Percentiles rank a stretch among this genome's conserved stretches.
Conservation (phyloP, 2,329 filamentous ascomycete genomes). For the Didymella pinodella region DNA sequence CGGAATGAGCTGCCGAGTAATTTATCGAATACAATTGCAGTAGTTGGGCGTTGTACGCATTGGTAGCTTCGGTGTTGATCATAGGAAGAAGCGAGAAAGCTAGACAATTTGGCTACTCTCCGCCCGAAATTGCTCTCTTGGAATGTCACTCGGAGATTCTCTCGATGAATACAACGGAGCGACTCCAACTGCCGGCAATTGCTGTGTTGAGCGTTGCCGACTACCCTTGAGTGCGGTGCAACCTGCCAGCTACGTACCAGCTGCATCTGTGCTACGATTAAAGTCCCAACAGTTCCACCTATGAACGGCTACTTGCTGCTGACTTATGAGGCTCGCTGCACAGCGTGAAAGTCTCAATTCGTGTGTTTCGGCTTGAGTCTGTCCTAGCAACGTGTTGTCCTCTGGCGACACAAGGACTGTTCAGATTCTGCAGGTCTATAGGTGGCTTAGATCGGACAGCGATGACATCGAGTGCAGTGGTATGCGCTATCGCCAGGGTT, state of each 20-base stretch:
- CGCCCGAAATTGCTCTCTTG: slow-evolving; percentile 21
- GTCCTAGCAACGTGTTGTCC: slow-evolving; percentile 37
- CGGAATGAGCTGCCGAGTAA: slow-evolving; percentile 9
- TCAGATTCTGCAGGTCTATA: slow-evolving; percentile 36
- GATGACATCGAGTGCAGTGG: background rate
- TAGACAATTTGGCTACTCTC: slow-evolving; percentile 15
- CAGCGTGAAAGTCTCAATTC: slow-evolving; percentile 30
- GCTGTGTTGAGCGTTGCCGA: slow-evolving; percentile 22
- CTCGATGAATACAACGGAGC: background rate
- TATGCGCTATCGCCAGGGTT: slow-evolving; percentile 5
- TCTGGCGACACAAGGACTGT: slow-evolving; percentile 23
- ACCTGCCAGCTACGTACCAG: slow-evolving; percentile 22
- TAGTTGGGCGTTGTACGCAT: slow-evolving; percentile 12
- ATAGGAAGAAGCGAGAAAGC: slow-evolving; percentile 7
- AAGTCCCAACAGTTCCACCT: slow-evolving; percentile 44
- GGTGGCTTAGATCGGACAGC: slow-evolving; percentile 37
- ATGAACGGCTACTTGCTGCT: slow-evolving; percentile 30
- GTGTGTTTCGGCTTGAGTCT: slow-evolving; percentile 23
- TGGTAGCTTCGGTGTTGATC: slow-evolving; percentile 11
- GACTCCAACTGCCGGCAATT: slow-evolving; percentile 22
- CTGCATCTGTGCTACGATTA: slow-evolving; percentile 35
- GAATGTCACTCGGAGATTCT: slow-evolving; percentile 21
- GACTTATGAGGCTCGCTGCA: slow-evolving; percentile 29
- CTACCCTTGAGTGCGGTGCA: slow-evolving; percentile 12
- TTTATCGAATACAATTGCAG: slow-evolving; percentile 1